phyloP scores from a whole-genome alignment of 2,329 filamentous ascomycete species.

The Colletotrichum sansevieriae region DNA sequence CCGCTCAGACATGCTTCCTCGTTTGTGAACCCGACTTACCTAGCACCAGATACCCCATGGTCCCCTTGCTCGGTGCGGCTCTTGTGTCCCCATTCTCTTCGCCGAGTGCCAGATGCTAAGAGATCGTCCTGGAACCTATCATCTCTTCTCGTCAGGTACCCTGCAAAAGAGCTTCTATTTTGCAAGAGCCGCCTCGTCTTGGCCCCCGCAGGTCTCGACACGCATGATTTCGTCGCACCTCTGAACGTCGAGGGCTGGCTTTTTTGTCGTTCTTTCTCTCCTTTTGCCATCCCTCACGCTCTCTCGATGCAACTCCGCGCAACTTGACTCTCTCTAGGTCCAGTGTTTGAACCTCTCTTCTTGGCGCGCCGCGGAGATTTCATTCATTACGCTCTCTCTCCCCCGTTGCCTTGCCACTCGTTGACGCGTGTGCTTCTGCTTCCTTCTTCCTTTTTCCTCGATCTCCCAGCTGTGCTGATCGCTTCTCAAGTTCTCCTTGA shows the following conservation, averaged over 20 bases:
- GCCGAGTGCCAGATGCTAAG: background rate
- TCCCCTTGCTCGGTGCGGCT: conserved; percentile 9
- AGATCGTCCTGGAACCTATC: conserved; percentile 13
- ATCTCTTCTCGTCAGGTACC: conserved; percentile 13
- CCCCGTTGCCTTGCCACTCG: conserved; percentile 32
- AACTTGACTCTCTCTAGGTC: conserved; percentile 1
- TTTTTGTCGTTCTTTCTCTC: background rate
- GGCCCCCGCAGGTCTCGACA: conserved; percentile 28
- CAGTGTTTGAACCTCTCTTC: conserved; percentile 27
- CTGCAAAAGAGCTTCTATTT: conserved; percentile 34
- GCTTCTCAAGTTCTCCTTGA: conserved; percentile 20
- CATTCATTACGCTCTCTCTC: conserved; percentile 35
- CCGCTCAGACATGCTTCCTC: conserved; percentile 38
- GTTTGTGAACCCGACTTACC: conserved; percentile 2
- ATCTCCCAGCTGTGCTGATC: conserved; percentile 40
- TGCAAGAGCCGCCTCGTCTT: conserved; percentile 34
- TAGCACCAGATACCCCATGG: conserved; percentile 2
- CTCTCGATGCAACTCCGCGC: conserved; percentile 14
- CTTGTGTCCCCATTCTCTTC: conserved; percentile 3
- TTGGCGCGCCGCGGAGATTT: conserved; percentile 28
- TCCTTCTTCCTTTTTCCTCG: conserved; percentile 4
- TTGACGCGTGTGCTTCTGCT: conserved; percentile 29
- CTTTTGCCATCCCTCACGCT: conserved; percentile 10
- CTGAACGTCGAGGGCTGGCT: background rate
- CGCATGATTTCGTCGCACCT: conserved; percentile 33